These are phyloP conservation scores for Pyrus communis DNA, from an alignment of 306 rosid genomes.

Conservation along the genomic window DNA sequence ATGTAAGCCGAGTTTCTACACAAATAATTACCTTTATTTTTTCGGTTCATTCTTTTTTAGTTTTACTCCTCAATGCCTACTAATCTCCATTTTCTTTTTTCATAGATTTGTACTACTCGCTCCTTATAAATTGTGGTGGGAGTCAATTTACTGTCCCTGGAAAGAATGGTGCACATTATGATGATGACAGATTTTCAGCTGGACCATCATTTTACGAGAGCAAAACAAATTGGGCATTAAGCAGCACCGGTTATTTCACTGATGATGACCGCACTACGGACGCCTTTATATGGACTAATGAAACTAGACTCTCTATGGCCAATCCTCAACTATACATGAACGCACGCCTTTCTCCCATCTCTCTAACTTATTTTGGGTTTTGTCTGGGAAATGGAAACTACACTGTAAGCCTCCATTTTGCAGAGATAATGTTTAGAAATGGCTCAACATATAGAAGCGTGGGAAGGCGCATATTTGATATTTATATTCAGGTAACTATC, in stretches of 20 bases:
- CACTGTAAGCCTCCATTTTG: constrained; percentile 35
- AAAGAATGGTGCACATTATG: constrained; percentile 13
- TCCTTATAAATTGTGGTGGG: constrained; percentile 65
- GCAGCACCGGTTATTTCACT: constrained; percentile 42
- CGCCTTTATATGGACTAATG: constrained; percentile 13
- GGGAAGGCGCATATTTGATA: constrained; percentile 48
- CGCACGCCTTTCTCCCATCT: constrained; percentile 62
- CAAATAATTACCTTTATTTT: neutral
- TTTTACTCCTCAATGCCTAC: neutral
- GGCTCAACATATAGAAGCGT: constrained; percentile 24
- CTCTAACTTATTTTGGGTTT: constrained; percentile 39
- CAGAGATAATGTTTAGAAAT: constrained; percentile 26
- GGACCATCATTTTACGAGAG: constrained; percentile 18
- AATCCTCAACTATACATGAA: constrained; percentile 35
- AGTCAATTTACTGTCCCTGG: constrained; percentile 3
- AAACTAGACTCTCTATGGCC: constrained; percentile 18
- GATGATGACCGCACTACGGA: constrained; percentile 9
- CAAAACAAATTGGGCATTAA: constrained; percentile 42
- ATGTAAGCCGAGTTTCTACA: constrained; percentile 28
- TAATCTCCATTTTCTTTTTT: neutral
- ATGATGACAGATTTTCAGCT: constrained; percentile 20
- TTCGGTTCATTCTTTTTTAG: neutral
- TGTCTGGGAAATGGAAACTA: constrained; percentile 28
- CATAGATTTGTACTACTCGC: constrained; percentile 29
- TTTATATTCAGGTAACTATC: too few species aligned